Evolutionary conservation across 225 moss, liverwort and hornwort genomes (phyloP).

Genomic region (Pseudoscleropodium purum): DNA sequence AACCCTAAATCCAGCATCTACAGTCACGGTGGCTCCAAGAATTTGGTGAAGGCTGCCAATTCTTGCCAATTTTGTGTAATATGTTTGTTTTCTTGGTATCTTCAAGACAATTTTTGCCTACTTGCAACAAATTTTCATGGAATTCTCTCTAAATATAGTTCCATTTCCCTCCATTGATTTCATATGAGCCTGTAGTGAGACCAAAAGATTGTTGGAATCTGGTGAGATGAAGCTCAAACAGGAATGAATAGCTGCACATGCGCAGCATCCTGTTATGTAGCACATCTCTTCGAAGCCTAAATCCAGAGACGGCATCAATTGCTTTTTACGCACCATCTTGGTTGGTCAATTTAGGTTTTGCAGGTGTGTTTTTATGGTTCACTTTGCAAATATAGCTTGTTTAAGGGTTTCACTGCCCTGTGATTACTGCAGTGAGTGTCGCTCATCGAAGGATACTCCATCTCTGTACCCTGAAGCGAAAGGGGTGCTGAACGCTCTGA

Average conservation of each 20-base stretch:
- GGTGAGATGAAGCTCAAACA: not conserved
- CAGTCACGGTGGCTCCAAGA: not conserved
- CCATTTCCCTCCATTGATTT: not conserved
- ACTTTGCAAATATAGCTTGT: not conserved
- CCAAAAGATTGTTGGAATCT: not conserved
- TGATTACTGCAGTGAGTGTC: conserved; percentile 53
- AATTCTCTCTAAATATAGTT: not conserved
- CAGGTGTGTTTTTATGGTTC: not conserved
- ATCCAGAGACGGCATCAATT: not conserved
- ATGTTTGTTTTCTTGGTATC: not conserved
- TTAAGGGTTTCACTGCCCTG: not conserved
- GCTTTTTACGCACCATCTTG: not conserved
- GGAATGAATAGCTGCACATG: not conserved
- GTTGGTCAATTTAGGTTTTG: not conserved
- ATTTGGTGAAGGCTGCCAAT: not conserved
- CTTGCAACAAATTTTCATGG: not conserved
- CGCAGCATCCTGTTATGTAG: not conserved
- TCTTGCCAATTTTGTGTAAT: too few relatives aligned
- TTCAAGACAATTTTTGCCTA: not conserved
- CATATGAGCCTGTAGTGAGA: not conserved
- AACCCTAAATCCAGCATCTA: not conserved
- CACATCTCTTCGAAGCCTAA: not conserved
- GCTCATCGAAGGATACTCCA: conserved; percentile 57
- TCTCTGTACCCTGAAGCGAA: conserved; percentile 70
- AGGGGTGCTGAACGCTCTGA: conserved; percentile 61